These are phyloP conservation scores for Dissoconium aciculare DNA, from an alignment of 2,329 filamentous ascomycete species.

Conservation along the genomic window DNA sequence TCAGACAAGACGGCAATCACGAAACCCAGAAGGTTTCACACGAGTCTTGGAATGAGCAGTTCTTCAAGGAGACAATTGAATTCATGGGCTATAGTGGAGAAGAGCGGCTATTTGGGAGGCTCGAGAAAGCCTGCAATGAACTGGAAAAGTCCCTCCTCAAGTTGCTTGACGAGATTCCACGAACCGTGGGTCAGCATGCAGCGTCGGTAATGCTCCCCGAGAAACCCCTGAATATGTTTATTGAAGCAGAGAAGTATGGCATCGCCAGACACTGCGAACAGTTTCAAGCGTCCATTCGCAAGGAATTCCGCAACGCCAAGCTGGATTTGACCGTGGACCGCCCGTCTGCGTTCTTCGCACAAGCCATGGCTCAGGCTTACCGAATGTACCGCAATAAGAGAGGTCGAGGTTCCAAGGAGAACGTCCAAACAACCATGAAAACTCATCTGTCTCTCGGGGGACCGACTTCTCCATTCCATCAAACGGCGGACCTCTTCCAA, in stretches of 20 bases:
- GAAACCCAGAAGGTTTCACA: constrained; percentile 5
- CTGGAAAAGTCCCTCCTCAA: constrained; percentile 1
- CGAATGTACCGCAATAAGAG: constrained; percentile 1
- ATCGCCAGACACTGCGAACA: constrained; percentile 1
- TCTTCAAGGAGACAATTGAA: neutral
- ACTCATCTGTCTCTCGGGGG: neutral
- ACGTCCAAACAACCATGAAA: neutral
- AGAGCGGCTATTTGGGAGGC: constrained; percentile 1
- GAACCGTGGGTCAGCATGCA: constrained; percentile 1
- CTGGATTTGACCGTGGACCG: constrained; percentile 5
- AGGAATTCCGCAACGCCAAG: constrained; percentile 4
- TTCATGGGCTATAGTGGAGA: constrained; percentile 3
- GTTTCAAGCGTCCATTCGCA: neutral
- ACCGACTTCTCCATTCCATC: constrained; percentile 1
- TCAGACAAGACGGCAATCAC: constrained; percentile 12
- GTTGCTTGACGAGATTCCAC: neutral
- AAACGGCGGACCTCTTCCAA: neutral
- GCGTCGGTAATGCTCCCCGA: constrained; percentile 3
- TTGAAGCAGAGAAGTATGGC: constrained; percentile 2
- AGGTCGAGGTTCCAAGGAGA: neutral
- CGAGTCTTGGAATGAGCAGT: constrained; percentile 12
- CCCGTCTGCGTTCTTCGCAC: constrained; percentile 4
- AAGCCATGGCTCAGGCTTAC: constrained; percentile 4
- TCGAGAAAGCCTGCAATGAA: neutral
- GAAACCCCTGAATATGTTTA: constrained; percentile 2